phyloP scores from a whole-genome alignment of 2,329 filamentous ascomycete genomes.

The Rhynchosporium graminicola region DNA sequence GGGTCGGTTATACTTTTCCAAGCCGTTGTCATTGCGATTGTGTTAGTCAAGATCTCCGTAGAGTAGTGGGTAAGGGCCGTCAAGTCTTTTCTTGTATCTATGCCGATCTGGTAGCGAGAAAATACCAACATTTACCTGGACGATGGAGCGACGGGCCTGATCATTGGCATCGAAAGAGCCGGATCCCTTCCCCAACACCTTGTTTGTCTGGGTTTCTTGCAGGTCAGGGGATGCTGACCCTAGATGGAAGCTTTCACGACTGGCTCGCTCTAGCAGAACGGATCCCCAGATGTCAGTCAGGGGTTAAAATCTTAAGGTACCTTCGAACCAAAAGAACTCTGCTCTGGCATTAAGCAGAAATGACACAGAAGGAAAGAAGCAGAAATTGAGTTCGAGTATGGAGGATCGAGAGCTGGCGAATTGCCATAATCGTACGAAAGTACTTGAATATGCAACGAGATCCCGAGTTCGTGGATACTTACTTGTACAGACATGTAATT shows the following conservation, averaged over 20 bases:
- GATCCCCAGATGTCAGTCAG: constrained; percentile 5
- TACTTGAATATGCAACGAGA: too few species aligned
- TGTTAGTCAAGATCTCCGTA: too few species aligned
- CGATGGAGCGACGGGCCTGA: background rate
- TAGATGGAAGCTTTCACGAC: constrained; percentile 6
- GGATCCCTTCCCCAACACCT: constrained; percentile 2
- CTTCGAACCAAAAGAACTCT: constrained; percentile 2
- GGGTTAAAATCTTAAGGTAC: constrained; percentile 4
- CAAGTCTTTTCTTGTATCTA: too few species aligned
- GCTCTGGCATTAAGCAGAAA: constrained; percentile 14
- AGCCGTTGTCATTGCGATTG: too few species aligned
- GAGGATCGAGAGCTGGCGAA: too few species aligned
- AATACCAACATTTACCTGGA: background rate
- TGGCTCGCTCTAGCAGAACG: constrained; percentile 19
- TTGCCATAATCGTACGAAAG: too few species aligned
- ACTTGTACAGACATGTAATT: too few species aligned
- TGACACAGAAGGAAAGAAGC: background rate
- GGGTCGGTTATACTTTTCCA: too few species aligned
- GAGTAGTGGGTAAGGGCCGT: too few species aligned
- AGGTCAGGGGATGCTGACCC: background rate
- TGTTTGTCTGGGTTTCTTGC: background rate
- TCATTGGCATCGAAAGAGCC: background rate
- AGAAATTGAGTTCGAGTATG: background rate
- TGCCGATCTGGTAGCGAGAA: constrained; percentile 1
- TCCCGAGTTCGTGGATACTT: too few species aligned